Conservation (phyloP, 495 filamentous ascomycete species). For the Aspergillus sclerotioniger region DNA sequence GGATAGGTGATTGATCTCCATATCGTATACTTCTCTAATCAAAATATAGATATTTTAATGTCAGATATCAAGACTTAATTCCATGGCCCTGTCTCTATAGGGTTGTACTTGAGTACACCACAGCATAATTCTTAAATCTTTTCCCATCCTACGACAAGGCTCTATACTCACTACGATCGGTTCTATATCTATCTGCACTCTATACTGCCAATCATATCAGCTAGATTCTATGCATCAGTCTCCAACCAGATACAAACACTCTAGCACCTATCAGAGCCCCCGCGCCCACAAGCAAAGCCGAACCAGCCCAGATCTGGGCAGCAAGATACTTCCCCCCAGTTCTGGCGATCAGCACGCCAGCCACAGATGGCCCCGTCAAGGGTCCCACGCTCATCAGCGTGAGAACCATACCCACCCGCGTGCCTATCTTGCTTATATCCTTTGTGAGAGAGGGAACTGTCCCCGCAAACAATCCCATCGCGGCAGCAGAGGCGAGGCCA, state of each 20-base stretch:
- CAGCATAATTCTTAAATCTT: too few relatives aligned
- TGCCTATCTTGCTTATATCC: slow-evolving; percentile 4
- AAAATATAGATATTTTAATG: too few relatives aligned
- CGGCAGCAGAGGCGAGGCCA: slow-evolving; percentile 10
- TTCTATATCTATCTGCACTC: not conserved
- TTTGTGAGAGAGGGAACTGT: slow-evolving; percentile 11
- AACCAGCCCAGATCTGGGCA: slow-evolving; percentile 1
- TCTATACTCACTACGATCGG: too few relatives aligned
- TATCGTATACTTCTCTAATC: too few relatives aligned
- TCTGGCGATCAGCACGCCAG: slow-evolving; percentile 2
- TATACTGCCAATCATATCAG: not conserved
- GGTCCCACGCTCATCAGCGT: slow-evolving; percentile 8
- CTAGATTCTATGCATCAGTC: not conserved
- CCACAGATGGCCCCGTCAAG: slow-evolving; percentile 13
- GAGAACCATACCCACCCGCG: slow-evolving; percentile 13
- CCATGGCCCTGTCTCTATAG: too few relatives aligned
- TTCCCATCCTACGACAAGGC: too few relatives aligned
- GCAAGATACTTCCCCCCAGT: not conserved
- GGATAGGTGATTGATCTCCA: too few relatives aligned
- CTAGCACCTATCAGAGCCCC: not conserved
- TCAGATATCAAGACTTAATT: too few relatives aligned
- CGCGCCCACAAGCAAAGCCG: not conserved
- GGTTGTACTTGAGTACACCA: too few relatives aligned
- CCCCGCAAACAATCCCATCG: slow-evolving; percentile 6
- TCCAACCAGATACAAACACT: not conserved